Evolutionary conservation across 495 filamentous ascomycete genomes (phyloP), one percentile per base, ranked within the genome.

Genomic region (Schizothecium vesticola): DNA sequence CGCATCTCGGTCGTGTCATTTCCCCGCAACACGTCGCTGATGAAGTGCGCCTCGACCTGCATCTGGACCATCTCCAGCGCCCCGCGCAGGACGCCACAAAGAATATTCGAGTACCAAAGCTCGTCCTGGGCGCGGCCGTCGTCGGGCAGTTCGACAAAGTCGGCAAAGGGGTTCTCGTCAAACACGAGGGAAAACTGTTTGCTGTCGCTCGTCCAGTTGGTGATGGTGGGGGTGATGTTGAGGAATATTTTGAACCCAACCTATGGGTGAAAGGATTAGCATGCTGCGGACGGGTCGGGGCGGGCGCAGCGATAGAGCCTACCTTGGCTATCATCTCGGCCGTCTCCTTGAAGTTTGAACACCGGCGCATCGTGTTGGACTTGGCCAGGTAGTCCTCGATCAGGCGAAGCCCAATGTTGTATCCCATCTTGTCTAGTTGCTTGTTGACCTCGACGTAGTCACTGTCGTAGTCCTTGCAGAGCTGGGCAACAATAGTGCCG

Each of bases 181-280:
- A 99, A 96, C 24, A 97, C 87, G 33, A 99, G 83, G 2, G 93
- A 97, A 82, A 97, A 99, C 73, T 95, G 91, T 75, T 97, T 97
- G 81, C 89, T 94, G 81, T 99, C 95, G 78, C 86, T 91, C 25
- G 92, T 90, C 95, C 95, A 98, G 77, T 97, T 97, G 61, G 93
- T 92, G 71, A 98, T 89, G 5, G 90, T 91, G 3, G 95, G 95
- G n/a, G 93, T 93, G 72, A 97, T 92, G 73, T 99, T 99, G 65
- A 99, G 87, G 78, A 99, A 99, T 67, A 98, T 96, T 84, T 98
- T 98, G 81, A 99, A 99, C 65, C 95, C 95, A 69, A 97, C 90
- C 94, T 97, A 72, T 63, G 3, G 0, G 8, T 12, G 1, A 6
- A 33, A 5, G 11, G 25, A 26, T 29, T 23, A 21, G 19, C 5